Evolutionary conservation across 441 rosid genomes (phyloP), one percentile per base, ranked within the genome.

Genomic region (Pelargonium myrrhifolium): DNA sequence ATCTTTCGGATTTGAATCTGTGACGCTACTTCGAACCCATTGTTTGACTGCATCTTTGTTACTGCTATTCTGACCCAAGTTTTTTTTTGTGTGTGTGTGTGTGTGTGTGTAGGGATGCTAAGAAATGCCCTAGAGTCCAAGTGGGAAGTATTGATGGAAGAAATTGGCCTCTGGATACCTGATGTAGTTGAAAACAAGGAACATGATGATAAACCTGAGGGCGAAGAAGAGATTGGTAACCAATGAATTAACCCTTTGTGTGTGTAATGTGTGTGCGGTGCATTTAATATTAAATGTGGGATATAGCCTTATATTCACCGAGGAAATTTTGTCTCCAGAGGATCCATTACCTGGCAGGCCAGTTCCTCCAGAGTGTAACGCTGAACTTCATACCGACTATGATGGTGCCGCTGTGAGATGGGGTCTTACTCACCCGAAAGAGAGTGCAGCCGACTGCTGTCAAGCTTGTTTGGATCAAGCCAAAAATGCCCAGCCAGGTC

Each of bases 371-470:
- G 93, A 85, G 80, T 94, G 99, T 69, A 79, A 81, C 62, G 80
- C 86, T 14, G 87, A 92, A 79, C 92, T 94, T 78, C 98, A 92
- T 82, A 69, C 97, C 9, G 99, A 94, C 78, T 94, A 92, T 66
- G 93, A 45, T 61, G 99, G 99, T 43, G 86, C 71, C 47, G 99
- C 99, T 64, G 95, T 94, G 66, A 86, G 90, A 79, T 94, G 99
- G 99, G 99, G 99, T 71, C 97, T 87, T 15, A 86, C 96, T 14
- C 91, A 92, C 77, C 98, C 77, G 58, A 89, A 86, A 83, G 97
- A 92, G 76, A 94, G 98, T 79, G 99, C 98, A 39, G 96, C 96
- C 7, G 97, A 92, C 65, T 94, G 99, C 78, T 94, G 99, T 80
- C 93, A 92, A 72, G 96, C 98, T 65, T 94, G 99, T 80, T 78